Evolutionary conservation across 2,329 filamentous ascomycete species (phyloP), one percentile per base, ranked within the genome.

Genomic region (Hansfordia pulvinata): DNA sequence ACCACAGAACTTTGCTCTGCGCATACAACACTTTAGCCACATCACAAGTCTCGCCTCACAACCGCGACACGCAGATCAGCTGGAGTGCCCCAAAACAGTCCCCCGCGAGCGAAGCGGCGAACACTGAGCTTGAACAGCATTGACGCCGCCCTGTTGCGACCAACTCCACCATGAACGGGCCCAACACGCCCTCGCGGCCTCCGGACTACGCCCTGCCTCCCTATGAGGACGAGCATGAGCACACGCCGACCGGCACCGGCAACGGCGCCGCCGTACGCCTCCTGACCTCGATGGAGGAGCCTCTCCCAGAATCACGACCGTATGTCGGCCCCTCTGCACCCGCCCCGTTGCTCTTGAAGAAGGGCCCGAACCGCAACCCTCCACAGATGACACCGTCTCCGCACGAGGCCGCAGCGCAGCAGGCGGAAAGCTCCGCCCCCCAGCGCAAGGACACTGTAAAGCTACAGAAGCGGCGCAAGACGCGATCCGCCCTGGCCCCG

Each of bases 251-350:
- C 20, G 54, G 56, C 32, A 52, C 58, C 30, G 40, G 41, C 31
- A 64, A 63, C 42, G 50, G 59, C 23, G 60, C 69, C 18, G 65
- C 61, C 34, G 62, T 76, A 29, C 62, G 72, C 40, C 53, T 77
- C 40, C 53, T 77, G 52, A 76, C 70, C 27, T 74, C 69, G 6
- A 59, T 71, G 47, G 71, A 76, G 42, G 69, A 73, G 24, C 52
- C 62, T 17, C 34, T 52, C 22, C 40, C 54, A 53, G 52, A 58
- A 35, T 40, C 41, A 30, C 52, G 57, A 44, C 57, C 63, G 69
- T 75, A 75, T 57, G 70, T 75, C 53, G 37, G 38, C 35, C 42
- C 45, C 36, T 33, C 30, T 36, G 38, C 29, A 42, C 44, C 22
- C 29, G 31, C 32, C 38, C 43, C 34, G 41, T 32, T 10, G 22